phyloP scores from a whole-genome alignment of 352 stramenopile species.

The Phytophthora nicotianae region DNA sequence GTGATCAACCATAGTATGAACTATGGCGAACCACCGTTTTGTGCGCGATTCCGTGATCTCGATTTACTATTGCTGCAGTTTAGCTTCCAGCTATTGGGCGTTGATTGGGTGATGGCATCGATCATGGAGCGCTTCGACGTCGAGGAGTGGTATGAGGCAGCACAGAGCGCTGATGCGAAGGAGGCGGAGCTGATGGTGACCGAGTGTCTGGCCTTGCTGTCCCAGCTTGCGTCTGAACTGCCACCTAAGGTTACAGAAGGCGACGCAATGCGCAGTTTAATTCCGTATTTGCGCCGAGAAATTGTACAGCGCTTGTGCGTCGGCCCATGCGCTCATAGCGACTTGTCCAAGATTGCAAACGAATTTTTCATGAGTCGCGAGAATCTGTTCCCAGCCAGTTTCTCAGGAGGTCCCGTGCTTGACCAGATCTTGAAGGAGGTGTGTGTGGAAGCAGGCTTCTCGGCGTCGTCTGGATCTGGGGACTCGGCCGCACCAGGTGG shows the following conservation, averaged over 20 bases:
- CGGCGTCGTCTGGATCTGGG: constrained; percentile 31
- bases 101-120: constrained; percentile 82
- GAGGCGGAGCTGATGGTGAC: constrained; percentile 79
- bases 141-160: constrained; percentile 57
- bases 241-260: constrained; percentile 58
- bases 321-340: constrained; percentile 79
- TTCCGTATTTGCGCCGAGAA: constrained; percentile 74
- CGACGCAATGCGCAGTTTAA: constrained; percentile 60
- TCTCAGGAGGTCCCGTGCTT: constrained; percentile 67
- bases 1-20: constrained; percentile 92
- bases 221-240: constrained; percentile 79
- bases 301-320: constrained; percentile 85
- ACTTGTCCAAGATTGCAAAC: constrained; percentile 84
- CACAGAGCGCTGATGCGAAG: constrained; percentile 47
- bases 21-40: constrained; percentile 89
- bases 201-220: constrained; percentile 79
- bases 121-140: constrained; percentile 76
- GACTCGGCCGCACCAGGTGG: constrained; percentile 34
- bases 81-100: constrained; percentile 69
- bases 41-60: constrained; percentile 80
- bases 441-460: constrained; percentile 43
- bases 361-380: constrained; percentile 84
- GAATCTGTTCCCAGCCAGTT: constrained; percentile 72
- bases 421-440: constrained; percentile 85
- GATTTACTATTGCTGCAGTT: constrained; percentile 85